Percentiles rank a stretch among this genome's conserved stretches.
phyloP scores from a whole-genome alignment of 257 asterid genomes.

The Knoxia roxburghii region DNA sequence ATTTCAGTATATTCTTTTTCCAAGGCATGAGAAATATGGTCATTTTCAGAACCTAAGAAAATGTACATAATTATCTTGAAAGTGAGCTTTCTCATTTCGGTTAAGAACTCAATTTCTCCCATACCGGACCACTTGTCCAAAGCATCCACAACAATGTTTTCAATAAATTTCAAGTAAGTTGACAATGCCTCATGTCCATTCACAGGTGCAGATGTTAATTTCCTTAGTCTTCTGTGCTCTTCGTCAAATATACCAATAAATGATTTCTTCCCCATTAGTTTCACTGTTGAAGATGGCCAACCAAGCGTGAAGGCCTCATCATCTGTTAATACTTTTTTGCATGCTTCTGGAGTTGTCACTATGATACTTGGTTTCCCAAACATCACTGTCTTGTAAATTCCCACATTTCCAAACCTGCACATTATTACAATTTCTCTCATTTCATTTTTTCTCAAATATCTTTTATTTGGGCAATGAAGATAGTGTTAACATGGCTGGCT shows the following conservation, averaged over 20 bases:
- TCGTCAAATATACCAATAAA: conserved; percentile 54
- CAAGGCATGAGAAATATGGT: conserved; percentile 53
- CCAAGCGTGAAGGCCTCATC: conserved; percentile 83
- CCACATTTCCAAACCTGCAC: conserved; percentile 62
- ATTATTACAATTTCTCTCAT: no score
- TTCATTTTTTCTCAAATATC: no score
- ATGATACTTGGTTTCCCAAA: conserved; percentile 78
- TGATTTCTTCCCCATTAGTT: conserved; percentile 74
- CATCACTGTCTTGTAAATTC: conserved; percentile 76
- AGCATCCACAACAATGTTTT: conserved; percentile 46
- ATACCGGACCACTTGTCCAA: conserved; percentile 62
- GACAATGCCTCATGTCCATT: conserved; percentile 77
- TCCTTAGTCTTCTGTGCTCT: conserved; percentile 70
- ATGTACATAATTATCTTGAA: conserved; percentile 76
- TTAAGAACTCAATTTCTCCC: conserved; percentile 71
- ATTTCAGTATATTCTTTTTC: conserved; percentile 73
- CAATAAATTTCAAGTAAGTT: conserved; percentile 57
- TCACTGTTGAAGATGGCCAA: conserved; percentile 66
- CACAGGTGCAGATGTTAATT: conserved; percentile 73
- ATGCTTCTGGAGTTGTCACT: conserved; percentile 71
- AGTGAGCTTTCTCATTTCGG: conserved; percentile 66
- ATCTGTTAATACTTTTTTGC: conserved; percentile 60
- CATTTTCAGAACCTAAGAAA: conserved; percentile 70
- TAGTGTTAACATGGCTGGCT: no score
- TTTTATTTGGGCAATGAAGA: no score